Evolutionary conservation across 1,284 basidiomycete genomes (phyloP).

Genomic region (Phellinidium pouzarii): DNA sequence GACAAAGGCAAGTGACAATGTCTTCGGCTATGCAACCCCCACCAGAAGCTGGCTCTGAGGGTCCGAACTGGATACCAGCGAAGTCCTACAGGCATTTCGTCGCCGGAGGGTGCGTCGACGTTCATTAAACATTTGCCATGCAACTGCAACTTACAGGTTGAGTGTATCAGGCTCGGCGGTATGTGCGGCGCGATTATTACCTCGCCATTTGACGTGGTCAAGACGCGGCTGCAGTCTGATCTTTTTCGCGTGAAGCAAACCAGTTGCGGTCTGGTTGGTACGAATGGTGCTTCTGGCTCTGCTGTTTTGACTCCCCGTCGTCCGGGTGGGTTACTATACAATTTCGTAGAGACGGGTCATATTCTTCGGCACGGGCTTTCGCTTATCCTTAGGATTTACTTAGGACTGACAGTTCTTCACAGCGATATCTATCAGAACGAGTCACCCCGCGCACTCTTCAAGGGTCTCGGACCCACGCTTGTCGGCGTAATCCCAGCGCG

Average conservation of each 20-base stretch:
- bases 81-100: conserved; percentile 83
- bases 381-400: too few species aligned
- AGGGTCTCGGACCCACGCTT: conserved; percentile 90
- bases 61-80: conserved; percentile 45
- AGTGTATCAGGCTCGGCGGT: conserved; percentile 69
- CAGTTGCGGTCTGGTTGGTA: conserved; percentile 36
- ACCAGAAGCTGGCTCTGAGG: conserved; percentile 27
- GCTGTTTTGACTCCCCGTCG: conserved; percentile 39
- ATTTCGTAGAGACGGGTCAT: conserved; percentile 92
- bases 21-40: conserved; percentile 23
- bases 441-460: conserved; percentile 87
- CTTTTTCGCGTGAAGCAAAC: conserved; percentile 65
- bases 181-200: conserved; percentile 98
- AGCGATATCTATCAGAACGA: conserved; percentile 91
- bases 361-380: conserved; percentile 66
- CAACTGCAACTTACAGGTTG: not conserved
- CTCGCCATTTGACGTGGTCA: conserved; percentile 96
- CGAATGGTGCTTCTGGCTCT: conserved; percentile 34
- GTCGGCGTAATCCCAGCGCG: conserved; percentile 94
- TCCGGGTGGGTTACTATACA: conserved; percentile 63
- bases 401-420: not conserved
- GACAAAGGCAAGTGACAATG: not conserved
- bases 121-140: not conserved
- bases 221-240: conserved; percentile 92
- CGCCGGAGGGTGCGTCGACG: conserved; percentile 72